Percentiles rank a stretch among this genome's conserved stretches.
These are phyloP conservation scores for Nissolia schottii DNA, from an alignment of 306 rosid species.

Conservation along the genomic window DNA sequence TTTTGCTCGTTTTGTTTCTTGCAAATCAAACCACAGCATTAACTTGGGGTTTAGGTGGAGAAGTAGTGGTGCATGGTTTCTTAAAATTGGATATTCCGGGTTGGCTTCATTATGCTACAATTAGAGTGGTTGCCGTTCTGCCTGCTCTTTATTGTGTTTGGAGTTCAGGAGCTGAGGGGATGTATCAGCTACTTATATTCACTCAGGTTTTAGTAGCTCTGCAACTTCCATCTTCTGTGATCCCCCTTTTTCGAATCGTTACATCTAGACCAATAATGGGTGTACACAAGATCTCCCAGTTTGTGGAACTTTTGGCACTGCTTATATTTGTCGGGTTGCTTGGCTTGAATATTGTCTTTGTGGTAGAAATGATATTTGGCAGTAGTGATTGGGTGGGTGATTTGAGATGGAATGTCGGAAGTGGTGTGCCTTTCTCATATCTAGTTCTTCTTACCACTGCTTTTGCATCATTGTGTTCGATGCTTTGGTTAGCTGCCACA, in stretches of 20 bases:
- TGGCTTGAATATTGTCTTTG: constrained; percentile 70
- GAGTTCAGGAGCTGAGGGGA: constrained; percentile 93
- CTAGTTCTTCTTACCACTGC: constrained; percentile 48
- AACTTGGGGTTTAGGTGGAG: constrained; percentile 81
- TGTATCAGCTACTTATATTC: constrained; percentile 78
- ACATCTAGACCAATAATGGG: constrained; percentile 87
- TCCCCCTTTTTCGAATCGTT: constrained; percentile 87
- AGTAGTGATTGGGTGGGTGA: constrained; percentile 78
- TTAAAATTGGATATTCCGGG: constrained; percentile 85
- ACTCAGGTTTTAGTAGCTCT: constrained; percentile 82
- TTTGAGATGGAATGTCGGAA: constrained; percentile 69
- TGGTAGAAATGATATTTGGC: constrained; percentile 86
- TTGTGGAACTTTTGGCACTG: constrained; percentile 60
- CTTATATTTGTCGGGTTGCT: constrained; percentile 72
- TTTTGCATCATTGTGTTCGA: constrained; percentile 56
- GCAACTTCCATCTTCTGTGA: constrained; percentile 86
- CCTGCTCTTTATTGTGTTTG: constrained; percentile 89
- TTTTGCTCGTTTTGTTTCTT: constrained; percentile 64
- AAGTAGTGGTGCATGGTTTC: constrained; percentile 60
- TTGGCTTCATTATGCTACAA: constrained; percentile 91
- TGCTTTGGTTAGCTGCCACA: constrained; percentile 89
- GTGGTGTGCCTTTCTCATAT: constrained; percentile 53
- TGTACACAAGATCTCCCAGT: constrained; percentile 63
- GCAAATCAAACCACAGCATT: constrained; percentile 74
- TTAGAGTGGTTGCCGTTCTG: constrained; percentile 75